These are phyloP conservation scores for Trichocomaceae sp. DNA, from an alignment of 2,329 filamentous ascomycete species.

Conservation along the genomic window DNA sequence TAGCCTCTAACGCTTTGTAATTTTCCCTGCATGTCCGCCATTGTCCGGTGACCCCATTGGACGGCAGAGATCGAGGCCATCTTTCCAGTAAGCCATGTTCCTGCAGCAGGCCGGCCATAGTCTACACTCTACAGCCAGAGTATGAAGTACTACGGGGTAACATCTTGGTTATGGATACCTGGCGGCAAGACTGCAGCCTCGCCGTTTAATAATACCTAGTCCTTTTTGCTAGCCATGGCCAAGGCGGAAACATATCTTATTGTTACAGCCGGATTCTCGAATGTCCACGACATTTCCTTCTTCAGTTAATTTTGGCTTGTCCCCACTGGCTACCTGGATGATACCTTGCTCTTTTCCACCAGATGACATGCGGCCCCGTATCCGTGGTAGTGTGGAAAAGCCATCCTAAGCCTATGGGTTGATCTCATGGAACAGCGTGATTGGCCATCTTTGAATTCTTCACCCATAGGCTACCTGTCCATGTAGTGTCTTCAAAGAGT, in stretches of 20 bases:
- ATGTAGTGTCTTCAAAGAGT: constrained; percentile 5
- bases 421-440: constrained; percentile 2
- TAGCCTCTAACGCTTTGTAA: constrained; percentile 2
- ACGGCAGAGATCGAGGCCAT: neutral
- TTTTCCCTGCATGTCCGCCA: constrained; percentile 6
- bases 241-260: neutral
- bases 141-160: constrained; percentile 3
- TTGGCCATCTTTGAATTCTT: neutral
- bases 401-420: neutral
- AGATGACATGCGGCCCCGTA: constrained; percentile 12
- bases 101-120: constrained; percentile 10
- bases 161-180: neutral
- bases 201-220: constrained; percentile 8
- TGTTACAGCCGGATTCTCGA: constrained; percentile 15
- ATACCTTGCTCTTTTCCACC: constrained; percentile 9
- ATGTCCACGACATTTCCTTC: constrained; percentile 14
- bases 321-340: constrained; percentile 4
- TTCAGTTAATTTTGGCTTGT: constrained; percentile 9
- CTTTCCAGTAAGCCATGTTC: constrained; percentile 8
- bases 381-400: neutral
- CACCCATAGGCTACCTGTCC: constrained; percentile 1
- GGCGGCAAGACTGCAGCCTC: constrained; percentile 4
- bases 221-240: neutral
- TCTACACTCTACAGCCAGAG: neutral
- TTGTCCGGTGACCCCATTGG: constrained; percentile 1